A percentile compares a stretch with the other conserved stretches of the same genome.
Evolutionary conservation across 768 basidiomycete genomes (phyloP).

Genomic region (Leccinum subtestaceum): DNA sequence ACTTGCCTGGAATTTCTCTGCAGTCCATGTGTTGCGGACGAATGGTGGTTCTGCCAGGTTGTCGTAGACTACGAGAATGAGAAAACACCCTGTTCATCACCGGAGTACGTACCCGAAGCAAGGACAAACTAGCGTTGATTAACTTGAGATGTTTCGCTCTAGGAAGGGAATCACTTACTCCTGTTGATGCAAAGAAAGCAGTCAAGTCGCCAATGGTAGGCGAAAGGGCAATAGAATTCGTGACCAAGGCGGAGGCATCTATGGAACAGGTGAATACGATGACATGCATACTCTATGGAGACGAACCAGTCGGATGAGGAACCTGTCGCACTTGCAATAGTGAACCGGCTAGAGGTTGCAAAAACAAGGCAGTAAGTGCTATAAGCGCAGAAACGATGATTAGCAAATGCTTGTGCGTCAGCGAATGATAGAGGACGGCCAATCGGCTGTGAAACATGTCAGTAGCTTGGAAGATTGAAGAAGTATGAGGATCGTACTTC

Average conservation of each 20-base stretch:
- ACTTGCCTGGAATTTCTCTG: conserved; percentile 48
- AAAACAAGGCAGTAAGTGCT: conserved; percentile 42
- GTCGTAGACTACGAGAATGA: conserved; percentile 30
- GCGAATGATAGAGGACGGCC: conserved; percentile 41
- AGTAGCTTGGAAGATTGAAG: not conserved
- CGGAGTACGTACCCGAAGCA: conserved; percentile 24
- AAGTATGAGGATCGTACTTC: conserved; percentile 33
- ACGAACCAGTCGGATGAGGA: conserved; percentile 14
- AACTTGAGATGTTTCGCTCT: not conserved
- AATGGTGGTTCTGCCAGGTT: conserved; percentile 58
- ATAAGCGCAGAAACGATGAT: conserved; percentile 52
- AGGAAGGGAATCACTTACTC: conserved; percentile 35
- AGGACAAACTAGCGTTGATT: conserved; percentile 33
- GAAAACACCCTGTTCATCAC: not conserved
- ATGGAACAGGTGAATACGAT: not conserved
- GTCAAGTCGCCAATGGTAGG: conserved; percentile 45
- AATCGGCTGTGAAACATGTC: conserved; percentile 37
- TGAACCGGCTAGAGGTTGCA: conserved; percentile 56
- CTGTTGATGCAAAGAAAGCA: conserved; percentile 58
- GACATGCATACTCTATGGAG: conserved; percentile 8
- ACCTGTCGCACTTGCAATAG: conserved; percentile 29
- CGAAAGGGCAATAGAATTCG: conserved; percentile 43
- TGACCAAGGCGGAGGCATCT: conserved; percentile 43
- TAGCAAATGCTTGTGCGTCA: conserved; percentile 52
- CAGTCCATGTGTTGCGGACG: conserved; percentile 49